Percentiles rank a stretch among this genome's conserved stretches.
phyloP scores from a whole-genome alignment of 1,139 yeast species.

The Candida pseudoviswanathii region DNA sequence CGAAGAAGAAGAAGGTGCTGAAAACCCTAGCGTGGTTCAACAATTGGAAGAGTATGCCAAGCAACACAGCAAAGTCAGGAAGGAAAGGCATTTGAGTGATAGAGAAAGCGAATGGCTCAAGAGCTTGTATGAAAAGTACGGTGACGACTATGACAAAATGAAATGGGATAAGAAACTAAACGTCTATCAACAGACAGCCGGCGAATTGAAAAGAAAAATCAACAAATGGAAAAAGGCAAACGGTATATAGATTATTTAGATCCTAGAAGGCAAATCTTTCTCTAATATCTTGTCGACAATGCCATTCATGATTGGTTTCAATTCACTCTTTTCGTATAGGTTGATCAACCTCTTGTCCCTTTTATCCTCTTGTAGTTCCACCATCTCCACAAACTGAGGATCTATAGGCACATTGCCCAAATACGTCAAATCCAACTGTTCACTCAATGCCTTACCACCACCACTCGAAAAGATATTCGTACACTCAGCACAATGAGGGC shows the following conservation, averaged over 20 bases:
- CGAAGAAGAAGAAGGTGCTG: slow-evolving; percentile 19
- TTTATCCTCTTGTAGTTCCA: slow-evolving; percentile 57
- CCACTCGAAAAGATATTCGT: slow-evolving; percentile 91
- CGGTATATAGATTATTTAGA: slow-evolving; percentile 13
- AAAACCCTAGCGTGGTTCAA: slow-evolving; percentile 56
- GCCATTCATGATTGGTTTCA: slow-evolving; percentile 51
- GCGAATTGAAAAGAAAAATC: slow-evolving; percentile 73
- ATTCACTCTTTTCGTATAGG: slow-evolving; percentile 37
- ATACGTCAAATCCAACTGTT: slow-evolving; percentile 60
- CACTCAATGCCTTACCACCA: slow-evolving; percentile 81
- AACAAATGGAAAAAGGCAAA: slow-evolving; percentile 63
- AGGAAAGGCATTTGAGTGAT: slow-evolving; percentile 61
- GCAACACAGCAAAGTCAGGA: slow-evolving; percentile 45
- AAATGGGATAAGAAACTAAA: slow-evolving; percentile 88
- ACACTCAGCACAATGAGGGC: slow-evolving; percentile 85
- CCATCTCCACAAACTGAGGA: slow-evolving; percentile 83
- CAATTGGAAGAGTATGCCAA: slow-evolving; percentile 71
- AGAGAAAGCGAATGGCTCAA: slow-evolving; percentile 78
- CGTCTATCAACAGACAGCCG: slow-evolving; percentile 80
- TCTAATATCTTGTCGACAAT: slow-evolving; percentile 51
- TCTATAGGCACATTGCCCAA: slow-evolving; percentile 92
- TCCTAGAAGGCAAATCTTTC: slow-evolving; percentile 37
- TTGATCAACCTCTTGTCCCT: slow-evolving; percentile 31
- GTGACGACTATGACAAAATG: slow-evolving; percentile 88
- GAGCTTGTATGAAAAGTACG: slow-evolving; percentile 70